Conservation (phyloP, 768 basidiomycete genomes). For the Podaxis carcinomalis region DNA sequence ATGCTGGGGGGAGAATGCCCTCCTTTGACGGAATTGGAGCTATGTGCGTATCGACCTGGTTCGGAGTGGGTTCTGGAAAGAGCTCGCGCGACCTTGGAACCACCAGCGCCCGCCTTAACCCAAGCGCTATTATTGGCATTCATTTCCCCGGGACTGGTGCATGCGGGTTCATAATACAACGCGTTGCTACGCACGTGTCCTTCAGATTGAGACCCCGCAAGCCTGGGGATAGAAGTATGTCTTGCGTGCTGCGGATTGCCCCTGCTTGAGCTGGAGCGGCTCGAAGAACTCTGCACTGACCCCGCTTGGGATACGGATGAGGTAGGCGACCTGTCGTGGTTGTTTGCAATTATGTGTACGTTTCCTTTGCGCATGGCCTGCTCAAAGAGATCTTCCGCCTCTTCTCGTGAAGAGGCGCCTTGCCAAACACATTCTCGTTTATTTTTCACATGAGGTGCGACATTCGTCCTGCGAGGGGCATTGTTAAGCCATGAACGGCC, state of each 20-base stretch:
- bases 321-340: background rate
- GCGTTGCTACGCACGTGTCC: background rate
- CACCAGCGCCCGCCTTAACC: background rate
- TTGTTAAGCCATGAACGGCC: background rate
- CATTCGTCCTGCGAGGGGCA: constrained; percentile 38
- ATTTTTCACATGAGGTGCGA: constrained; percentile 35
- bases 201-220: constrained; percentile 1
- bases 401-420: constrained; percentile 36
- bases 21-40: background rate
- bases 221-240: background rate
- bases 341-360: constrained; percentile 22
- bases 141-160: background rate
- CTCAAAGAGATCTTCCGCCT: constrained; percentile 32
- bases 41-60: background rate
- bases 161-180: background rate
- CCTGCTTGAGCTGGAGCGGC: background rate
- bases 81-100: background rate
- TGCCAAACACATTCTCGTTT: constrained; percentile 39
- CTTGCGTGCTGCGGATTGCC: background rate
- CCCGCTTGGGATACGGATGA: background rate
- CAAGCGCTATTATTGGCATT: background rate
- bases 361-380: constrained; percentile 24
- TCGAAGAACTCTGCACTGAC: background rate
- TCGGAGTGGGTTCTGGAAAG: constrained; percentile 5
- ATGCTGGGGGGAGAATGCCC: background rate